Evolutionary conservation across 768 basidiomycete genomes (phyloP).

Genomic region (Leccinum fibrillosum): DNA sequence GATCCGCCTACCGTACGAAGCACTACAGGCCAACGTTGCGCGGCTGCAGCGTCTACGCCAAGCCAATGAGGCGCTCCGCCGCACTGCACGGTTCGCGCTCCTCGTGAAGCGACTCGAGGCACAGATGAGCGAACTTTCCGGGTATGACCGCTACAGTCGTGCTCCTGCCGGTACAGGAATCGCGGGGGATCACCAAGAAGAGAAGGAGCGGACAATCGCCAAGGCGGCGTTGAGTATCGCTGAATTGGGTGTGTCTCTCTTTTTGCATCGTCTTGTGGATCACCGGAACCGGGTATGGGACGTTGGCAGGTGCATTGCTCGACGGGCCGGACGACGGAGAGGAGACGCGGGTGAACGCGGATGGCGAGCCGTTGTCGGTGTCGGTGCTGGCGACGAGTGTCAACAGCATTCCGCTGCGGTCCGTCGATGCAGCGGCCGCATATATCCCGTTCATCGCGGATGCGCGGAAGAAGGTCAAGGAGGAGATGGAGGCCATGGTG

Average conservation of each 20-base stretch:
- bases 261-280: not conserved
- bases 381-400: constrained; percentile 13
- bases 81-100: constrained; percentile 81
- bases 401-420: constrained; percentile 57
- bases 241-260: constrained; percentile 67
- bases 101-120: constrained; percentile 77
- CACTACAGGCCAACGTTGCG: constrained; percentile 65
- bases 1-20: constrained; percentile 80
- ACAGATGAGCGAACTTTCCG: constrained; percentile 73
- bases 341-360: not conserved
- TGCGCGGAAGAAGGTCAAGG: constrained; percentile 64
- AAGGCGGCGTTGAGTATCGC: constrained; percentile 95
- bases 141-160: constrained; percentile 2
- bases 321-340: constrained; percentile 35
- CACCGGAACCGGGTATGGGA: not conserved
- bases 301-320: constrained; percentile 45
- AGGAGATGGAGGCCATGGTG: constrained; percentile 92
- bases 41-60: constrained; percentile 78
- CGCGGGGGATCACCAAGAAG: constrained; percentile 54
- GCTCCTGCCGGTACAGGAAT: not conserved
- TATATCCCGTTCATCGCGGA: constrained; percentile 72
- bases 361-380: constrained; percentile 6
- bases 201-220: constrained; percentile 82
- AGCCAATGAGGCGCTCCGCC: constrained; percentile 79
- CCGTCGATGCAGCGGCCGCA: constrained; percentile 65